Evolutionary conservation across 2,329 filamentous ascomycete genomes (phyloP).

Genomic region (Geosmithia flava): DNA sequence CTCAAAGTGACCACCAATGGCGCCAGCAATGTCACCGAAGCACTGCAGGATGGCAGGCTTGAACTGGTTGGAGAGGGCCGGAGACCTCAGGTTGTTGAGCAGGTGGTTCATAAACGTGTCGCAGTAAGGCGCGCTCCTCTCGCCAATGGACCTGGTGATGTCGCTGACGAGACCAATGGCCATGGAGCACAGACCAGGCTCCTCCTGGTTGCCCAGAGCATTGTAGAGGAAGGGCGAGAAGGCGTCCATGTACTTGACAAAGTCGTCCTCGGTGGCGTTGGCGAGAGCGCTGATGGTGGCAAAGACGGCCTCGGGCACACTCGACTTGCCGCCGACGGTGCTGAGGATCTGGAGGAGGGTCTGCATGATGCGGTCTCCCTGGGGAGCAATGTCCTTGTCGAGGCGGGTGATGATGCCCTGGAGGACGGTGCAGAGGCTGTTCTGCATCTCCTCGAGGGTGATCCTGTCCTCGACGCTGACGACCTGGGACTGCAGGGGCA

Average conservation of each 20-base stretch:
- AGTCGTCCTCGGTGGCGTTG: constrained; percentile 83
- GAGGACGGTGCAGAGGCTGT: constrained; percentile 81
- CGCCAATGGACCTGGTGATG: constrained; percentile 81
- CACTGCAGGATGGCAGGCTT: constrained; percentile 97
- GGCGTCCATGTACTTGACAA: constrained; percentile 93
- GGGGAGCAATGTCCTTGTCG: constrained; percentile 80
- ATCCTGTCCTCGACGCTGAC: constrained; percentile 96
- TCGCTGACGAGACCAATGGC: constrained; percentile 96
- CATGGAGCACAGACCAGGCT: constrained; percentile 88
- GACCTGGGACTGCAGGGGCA: constrained; percentile 82
- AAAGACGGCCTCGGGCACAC: constrained; percentile 88
- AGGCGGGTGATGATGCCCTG: constrained; percentile 85
- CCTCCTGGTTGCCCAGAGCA: constrained; percentile 89
- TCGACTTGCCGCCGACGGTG: constrained; percentile 72
- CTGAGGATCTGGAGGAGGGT: constrained; percentile 69
- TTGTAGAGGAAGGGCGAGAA: constrained; percentile 90
- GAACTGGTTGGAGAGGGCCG: constrained; percentile 84
- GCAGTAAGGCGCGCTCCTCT: constrained; percentile 87
- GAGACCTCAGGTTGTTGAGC: constrained; percentile 81
- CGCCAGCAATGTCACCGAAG: constrained; percentile 94
- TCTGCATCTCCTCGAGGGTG: constrained; percentile 95
- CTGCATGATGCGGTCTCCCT: constrained; percentile 90
- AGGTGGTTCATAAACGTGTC: constrained; percentile 98
- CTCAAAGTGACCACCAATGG: constrained; percentile 85
- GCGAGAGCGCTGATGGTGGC: constrained; percentile 85